A percentile compares a stretch with the other conserved stretches of the same genome.
Conservation (phyloP, 2,329 filamentous ascomycete species). For the Grosmannia huntii region DNA sequence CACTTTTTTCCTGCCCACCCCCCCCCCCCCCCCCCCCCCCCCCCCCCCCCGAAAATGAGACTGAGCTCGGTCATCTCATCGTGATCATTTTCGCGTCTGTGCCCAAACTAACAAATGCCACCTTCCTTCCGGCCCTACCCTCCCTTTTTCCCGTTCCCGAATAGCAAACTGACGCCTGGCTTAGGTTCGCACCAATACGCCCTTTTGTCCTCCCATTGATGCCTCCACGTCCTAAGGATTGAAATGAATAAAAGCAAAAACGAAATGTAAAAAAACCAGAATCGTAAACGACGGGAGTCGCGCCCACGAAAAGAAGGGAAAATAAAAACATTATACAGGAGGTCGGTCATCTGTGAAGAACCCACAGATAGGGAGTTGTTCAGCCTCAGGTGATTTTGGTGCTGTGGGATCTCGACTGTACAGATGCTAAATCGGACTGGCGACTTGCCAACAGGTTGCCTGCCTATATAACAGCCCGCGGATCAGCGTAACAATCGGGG, state of each 20-base stretch:
- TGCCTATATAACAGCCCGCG: not conserved
- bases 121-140: not conserved
- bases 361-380: not conserved
- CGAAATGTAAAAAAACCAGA: not conserved
- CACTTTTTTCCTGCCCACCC: too few relatives aligned
- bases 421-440: not conserved
- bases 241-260: not conserved
- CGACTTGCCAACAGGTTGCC: not conserved
- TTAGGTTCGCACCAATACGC: conserved; percentile 1
- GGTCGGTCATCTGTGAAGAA: not conserved
- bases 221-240: not conserved
- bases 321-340: not conserved
- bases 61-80: not conserved
- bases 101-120: not conserved
- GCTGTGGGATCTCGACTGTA: not conserved
- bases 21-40: too few relatives aligned
- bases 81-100: conserved; percentile 1
- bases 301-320: not conserved
- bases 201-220: not conserved
- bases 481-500: not conserved
- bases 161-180: not conserved
- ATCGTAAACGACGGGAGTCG: not conserved
- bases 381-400: not conserved
- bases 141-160: not conserved
- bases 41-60: not conserved